Conservation (phyloP, 2,329 filamentous ascomycete species). For the Colletotrichum cuscutae region DNA sequence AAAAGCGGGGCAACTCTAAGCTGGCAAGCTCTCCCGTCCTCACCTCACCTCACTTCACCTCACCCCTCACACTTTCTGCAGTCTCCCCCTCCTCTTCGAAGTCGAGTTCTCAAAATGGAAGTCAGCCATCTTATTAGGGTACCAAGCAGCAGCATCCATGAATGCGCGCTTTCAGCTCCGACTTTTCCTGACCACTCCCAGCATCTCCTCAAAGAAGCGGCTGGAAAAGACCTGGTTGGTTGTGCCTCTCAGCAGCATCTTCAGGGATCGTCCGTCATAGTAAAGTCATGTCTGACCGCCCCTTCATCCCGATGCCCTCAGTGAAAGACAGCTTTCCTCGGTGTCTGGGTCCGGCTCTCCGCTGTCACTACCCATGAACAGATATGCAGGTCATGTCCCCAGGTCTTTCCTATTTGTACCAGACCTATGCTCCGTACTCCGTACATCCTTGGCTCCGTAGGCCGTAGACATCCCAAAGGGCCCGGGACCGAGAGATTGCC, state of each 20-base stretch:
- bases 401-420: background rate
- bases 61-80: background rate
- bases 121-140: background rate
- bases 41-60: background rate
- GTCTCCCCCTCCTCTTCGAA: background rate
- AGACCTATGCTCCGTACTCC: background rate
- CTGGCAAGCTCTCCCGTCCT: background rate
- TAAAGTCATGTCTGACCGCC: background rate
- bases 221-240: background rate
- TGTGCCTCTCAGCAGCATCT: background rate
- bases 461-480: background rate
- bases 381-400: background rate
- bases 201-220: background rate
- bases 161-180: background rate
- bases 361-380: background rate
- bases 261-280: background rate
- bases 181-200: background rate
- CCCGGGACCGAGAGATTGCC: background rate
- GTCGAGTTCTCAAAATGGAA: background rate
- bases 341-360: background rate
- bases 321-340: background rate
- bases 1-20: background rate
- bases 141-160: background rate
- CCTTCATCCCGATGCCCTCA: background rate
- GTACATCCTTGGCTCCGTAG: background rate